Evolutionary conservation across 139 green algal species (phyloP), one percentile per base, ranked within the genome.

Genomic region (Axilococcus clingmanii): DNA sequence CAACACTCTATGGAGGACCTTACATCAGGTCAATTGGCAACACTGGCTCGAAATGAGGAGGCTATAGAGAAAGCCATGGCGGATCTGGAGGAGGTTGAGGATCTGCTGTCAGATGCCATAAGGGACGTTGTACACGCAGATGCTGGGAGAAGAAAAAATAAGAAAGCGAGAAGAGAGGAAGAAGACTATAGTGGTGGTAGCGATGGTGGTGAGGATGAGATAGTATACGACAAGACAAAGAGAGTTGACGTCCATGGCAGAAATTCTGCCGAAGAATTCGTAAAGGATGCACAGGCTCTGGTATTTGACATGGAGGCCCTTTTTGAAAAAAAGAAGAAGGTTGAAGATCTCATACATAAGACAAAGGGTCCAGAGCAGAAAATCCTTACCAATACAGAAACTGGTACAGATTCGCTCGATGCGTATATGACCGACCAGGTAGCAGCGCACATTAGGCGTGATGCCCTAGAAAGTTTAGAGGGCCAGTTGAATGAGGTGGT

Each of bases 51-150:
- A 34, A 78, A 76, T 48, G 64, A 76, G 41, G 54, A 67, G 55
- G 75, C 52, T 20, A 74, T 87, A 32, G 73, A 85, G 27, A 63
- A 61, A 41, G 40, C 46, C 12, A 55, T 63, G 57, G 76, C 84
- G 55, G 82, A 95, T 66, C 41, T 89, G 25, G 87, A 95, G 42
- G 80, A 86, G 24, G 29, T 88, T 42, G 87, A 94, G n/a, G 87
- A 95, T 53, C 38, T 59, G 43, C 63, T 96, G 16, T 68, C 66
- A 4, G 83, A 91, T 23, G 82, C 69, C 37, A 83, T 95, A 17
- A 35, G 16, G 73, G 77, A 27, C 41, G n/a, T 28, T 55, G 54
- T 68, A 55, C 25, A 34, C 24, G 23, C 24, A 17, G 24, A 14
- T 35, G 6, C 6, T 45, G 55, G 9, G 61, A 70, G 16, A 52